A percentile compares a stretch with the other conserved stretches of the same genome.
These are phyloP conservation scores for Chenopodium quinoa DNA, from an alignment of 148 eudicot species.

Conservation along the genomic window DNA sequence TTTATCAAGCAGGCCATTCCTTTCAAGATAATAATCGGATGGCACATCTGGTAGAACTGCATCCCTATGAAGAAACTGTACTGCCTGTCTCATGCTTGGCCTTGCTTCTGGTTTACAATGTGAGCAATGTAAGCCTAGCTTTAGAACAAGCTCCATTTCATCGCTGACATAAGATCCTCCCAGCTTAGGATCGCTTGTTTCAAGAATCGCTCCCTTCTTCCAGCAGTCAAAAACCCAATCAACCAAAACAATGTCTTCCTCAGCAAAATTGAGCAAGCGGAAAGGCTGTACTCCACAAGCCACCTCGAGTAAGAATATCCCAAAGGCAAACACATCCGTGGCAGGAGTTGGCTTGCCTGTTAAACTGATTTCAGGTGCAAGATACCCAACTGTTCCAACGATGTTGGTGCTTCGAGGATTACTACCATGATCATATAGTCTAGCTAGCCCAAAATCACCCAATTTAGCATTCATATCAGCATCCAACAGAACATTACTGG, in stretches of 20 bases:
- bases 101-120: constrained; percentile 33
- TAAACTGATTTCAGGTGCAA: constrained; percentile 43
- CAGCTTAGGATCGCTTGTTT: constrained; percentile 32
- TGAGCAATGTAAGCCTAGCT: constrained; percentile 38
- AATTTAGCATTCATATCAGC: constrained; percentile 37
- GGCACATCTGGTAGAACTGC: constrained; percentile 28
- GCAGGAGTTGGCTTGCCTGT: constrained; percentile 35
- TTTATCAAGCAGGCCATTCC: constrained; percentile 22
- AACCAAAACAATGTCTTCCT: constrained; percentile 25
- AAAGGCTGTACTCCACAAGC: constrained; percentile 40
- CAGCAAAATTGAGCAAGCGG: constrained; percentile 12
- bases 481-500: constrained; percentile 38
- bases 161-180: constrained; percentile 18
- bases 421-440: constrained; percentile 35
- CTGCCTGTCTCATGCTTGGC: constrained; percentile 43
- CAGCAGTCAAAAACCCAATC: constrained; percentile 35
- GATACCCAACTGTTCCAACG: constrained; percentile 44
- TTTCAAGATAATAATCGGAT: constrained; percentile 27
- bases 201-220: constrained; percentile 32
- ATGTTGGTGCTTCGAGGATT: constrained; percentile 35
- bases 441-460: constrained; percentile 48
- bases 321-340: constrained; percentile 43
- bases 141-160: constrained; percentile 38
- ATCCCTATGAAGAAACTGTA: constrained; percentile 29
- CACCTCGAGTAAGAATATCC: constrained; percentile 37